Evolutionary conservation across 2,329 filamentous ascomycete genomes (phyloP).

Genomic region (Aureobasidium melanogenum): DNA sequence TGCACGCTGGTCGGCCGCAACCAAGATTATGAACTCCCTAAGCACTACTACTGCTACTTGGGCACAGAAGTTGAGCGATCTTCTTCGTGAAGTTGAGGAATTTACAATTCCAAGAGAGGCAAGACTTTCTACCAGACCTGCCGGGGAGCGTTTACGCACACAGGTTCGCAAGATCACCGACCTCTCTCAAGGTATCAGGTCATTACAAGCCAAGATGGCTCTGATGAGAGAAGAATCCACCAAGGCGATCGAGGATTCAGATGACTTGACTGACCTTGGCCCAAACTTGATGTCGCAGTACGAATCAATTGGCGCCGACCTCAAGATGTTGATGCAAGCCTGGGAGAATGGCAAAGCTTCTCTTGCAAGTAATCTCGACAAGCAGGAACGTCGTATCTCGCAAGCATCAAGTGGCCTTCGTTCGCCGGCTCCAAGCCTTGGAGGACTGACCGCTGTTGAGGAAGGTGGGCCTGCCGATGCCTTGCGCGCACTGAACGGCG

Average conservation of each 20-base stretch:
- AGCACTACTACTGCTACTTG: conserved; percentile 53
- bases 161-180: conserved; percentile 84
- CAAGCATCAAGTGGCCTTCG: conserved; percentile 42
- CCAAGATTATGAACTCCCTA: conserved; percentile 63
- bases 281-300: conserved; percentile 79
- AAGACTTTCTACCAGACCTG: conserved; percentile 42
- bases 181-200: conserved; percentile 81
- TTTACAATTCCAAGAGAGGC: conserved; percentile 43
- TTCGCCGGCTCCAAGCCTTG: conserved; percentile 47
- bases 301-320: conserved; percentile 83
- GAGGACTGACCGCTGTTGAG: conserved; percentile 50
- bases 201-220: conserved; percentile 89
- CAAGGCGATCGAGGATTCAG: conserved; percentile 63
- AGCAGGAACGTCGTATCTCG: conserved; percentile 57
- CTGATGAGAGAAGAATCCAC: conserved; percentile 85
- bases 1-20: conserved; percentile 66
- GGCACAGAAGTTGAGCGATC: conserved; percentile 56
- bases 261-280: conserved; percentile 54
- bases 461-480: conserved; percentile 55
- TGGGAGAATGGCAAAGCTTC: conserved; percentile 63
- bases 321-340: conserved; percentile 49
- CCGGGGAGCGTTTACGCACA: conserved; percentile 74
- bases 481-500: conserved; percentile 69
- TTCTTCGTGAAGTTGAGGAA: conserved; percentile 67
- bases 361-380: conserved; percentile 71